Base-by-base conservation (phyloP, 2,329 filamentous ascomycete species). In the Corynespora cassiicola region DNA sequence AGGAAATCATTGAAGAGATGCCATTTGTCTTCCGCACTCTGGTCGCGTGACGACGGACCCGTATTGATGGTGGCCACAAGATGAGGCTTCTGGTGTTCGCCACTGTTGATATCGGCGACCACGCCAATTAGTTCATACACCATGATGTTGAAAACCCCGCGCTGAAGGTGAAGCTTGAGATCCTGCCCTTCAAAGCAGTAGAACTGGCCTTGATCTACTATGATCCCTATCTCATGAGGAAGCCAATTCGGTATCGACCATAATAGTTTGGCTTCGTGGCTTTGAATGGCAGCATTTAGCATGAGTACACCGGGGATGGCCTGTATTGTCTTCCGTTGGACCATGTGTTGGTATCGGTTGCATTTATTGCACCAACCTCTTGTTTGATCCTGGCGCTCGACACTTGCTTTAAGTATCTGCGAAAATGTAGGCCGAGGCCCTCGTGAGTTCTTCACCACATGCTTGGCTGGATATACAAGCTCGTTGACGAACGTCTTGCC, bases 1-100 rank as follows among this genome's bases (percentile, higher is more conserved):
- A 96, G 72, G 59, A 99, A 99, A 69, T 99, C 94, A 56, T 99
- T 99, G 74, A 99, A 96, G 1, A 99, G 72, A 69, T 97, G 90
- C 95, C 95, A 99, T 54, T 86, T 85, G 57, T 82, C 86, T 48
- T 83, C 78, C 3, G 73, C 74, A 1, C 82, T 77, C 1, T 79
- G 65, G 26, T 80, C 75, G 0, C 77, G 74, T 37, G 83, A 81
- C 0, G 87, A 82, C 34, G 89, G 83, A 9, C 81, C 80, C 40
- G 90, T 87, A 65, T 99, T 95, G 52, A 96, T 84, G 66, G 95
- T 87, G 8, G 90, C 89, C 6, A 97, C 90, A 15, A 99, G 76
- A 69, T 99, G 94, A 0, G 90, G 84, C 61, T 92, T 94, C 60
- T 95, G 88, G 23, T 88, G 85, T 53, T 91, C 85, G 4, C 85